phyloP scores from a whole-genome alignment of 768 basidiomycete species.

The Mrakia gelida region DNA sequence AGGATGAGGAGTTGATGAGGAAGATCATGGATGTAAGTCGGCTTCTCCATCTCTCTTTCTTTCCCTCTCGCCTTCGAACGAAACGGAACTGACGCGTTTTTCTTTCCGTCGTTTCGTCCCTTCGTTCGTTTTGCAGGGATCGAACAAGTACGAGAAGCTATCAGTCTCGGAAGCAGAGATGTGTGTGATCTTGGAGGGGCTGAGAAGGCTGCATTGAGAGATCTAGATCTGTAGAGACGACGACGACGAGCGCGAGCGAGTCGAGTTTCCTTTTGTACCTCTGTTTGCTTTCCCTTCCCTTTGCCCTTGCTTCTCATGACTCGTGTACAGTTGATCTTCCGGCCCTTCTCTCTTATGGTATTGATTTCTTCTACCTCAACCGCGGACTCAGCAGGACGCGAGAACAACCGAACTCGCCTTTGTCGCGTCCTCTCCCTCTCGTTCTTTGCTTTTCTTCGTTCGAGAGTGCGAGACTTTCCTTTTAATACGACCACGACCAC shows the following conservation, averaged over 20 bases:
- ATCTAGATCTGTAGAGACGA: background rate
- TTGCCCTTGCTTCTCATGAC: too few relatives aligned
- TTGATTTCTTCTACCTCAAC: too few relatives aligned
- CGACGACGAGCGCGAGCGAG: too few relatives aligned
- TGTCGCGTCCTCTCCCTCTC: background rate
- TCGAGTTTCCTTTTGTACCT: background rate
- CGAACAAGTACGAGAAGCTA: constrained; percentile 58
- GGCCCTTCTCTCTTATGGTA: too few relatives aligned
- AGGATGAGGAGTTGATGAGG: constrained; percentile 46
- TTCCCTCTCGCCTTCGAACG: background rate
- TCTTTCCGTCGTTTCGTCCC: background rate
- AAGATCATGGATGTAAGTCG: constrained; percentile 49
- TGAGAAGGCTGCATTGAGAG: constrained; percentile 50
- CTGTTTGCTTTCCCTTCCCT: background rate
- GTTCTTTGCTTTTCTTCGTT: too few relatives aligned
- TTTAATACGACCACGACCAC: too few relatives aligned
- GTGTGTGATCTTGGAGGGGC: constrained; percentile 47
- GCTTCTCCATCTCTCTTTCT: background rate
- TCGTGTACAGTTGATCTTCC: too few relatives aligned
- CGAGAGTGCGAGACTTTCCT: too few relatives aligned
- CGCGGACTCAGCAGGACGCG: too few relatives aligned
- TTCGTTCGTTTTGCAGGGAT: constrained; percentile 49
- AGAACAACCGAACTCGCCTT: too few relatives aligned
- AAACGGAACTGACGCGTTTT: background rate
- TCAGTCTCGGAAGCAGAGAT: constrained; percentile 50